Evolutionary conservation across 768 basidiomycete species (phyloP), one percentile per base, ranked within the genome.

Genomic region (Suillus brevipes): DNA sequence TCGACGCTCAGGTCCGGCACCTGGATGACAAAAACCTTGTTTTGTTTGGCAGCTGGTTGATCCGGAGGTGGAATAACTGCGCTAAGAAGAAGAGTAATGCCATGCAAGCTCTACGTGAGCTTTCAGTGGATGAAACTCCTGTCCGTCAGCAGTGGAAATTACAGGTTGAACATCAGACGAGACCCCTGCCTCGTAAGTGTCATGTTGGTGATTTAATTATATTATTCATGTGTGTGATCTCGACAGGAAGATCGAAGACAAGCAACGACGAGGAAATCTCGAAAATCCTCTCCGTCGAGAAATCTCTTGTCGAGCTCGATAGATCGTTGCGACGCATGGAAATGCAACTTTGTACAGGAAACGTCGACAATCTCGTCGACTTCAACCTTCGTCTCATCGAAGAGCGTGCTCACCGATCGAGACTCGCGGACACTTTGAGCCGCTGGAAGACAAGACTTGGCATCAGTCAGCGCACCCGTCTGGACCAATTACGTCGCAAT

Each of bases 101-200:
- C n/a, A n/a, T n/a, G n/a, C n/a, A n/a, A n/a, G n/a, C n/a, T n/a
- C n/a, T n/a, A n/a, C n/a, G n/a, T n/a, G n/a, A n/a, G n/a, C n/a
- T n/a, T n/a, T n/a, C n/a, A n/a, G n/a, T n/a, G n/a, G n/a, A n/a
- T n/a, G n/a, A n/a, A n/a, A n/a, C n/a, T n/a, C n/a, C n/a, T n/a
- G n/a, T n/a, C n/a, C 7, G 45, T 0, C 57, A 61, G 47, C 34
- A 68, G 34, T 67, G 67, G 66, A 20, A 60, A 36, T 20, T 1
- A 5, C 67, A 67, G 25, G 49, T 64, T 47, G 18, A 18, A 25
- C 16, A 53, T 18, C 56, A 60, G 23, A 68, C 36, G 31, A 62
- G 7, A 50, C 45, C 45, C 45, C 45, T 47, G 45, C 45, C 45
- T 47, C 10, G 5, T 47, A 47, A 47, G 45, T 47, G 45, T 4